These are phyloP conservation scores for Vigna radiata DNA, from an alignment of 306 rosid species.

Conservation along the genomic window DNA sequence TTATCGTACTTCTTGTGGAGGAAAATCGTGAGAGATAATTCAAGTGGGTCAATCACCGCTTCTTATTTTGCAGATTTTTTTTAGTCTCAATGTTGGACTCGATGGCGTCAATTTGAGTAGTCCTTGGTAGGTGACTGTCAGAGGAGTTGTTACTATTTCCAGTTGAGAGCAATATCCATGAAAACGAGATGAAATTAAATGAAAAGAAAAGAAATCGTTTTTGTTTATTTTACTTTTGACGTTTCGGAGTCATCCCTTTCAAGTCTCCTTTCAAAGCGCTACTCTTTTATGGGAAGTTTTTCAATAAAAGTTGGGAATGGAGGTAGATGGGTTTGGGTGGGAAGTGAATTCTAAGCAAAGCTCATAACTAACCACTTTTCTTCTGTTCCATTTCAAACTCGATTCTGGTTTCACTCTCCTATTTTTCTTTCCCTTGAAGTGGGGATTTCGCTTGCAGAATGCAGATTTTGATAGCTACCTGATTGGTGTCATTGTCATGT, in stretches of 20 bases:
- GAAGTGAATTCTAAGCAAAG: slow-evolving; percentile 75
- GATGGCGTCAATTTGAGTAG: slow-evolving; percentile 58
- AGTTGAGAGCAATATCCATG: slow-evolving; percentile 47
- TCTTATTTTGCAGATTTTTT: slow-evolving; percentile 20
- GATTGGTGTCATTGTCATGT: slow-evolving; percentile 20
- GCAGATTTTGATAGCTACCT: slow-evolving; percentile 32
- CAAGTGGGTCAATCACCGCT: slow-evolving; percentile 47
- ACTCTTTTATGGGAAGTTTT: slow-evolving; percentile 44
- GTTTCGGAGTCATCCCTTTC: slow-evolving; percentile 39
- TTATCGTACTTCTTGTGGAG: not conserved
- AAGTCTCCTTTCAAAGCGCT: slow-evolving; percentile 42
- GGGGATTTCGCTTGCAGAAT: slow-evolving; percentile 31
- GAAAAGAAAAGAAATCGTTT: not conserved
- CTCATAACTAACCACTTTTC: slow-evolving; percentile 46
- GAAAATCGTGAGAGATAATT: slow-evolving; percentile 22
- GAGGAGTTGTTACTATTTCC: slow-evolving; percentile 54
- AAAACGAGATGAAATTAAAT: not conserved
- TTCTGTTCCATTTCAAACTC: not conserved
- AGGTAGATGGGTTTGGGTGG: slow-evolving; percentile 51
- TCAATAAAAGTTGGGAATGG: slow-evolving; percentile 39
- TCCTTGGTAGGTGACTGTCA: slow-evolving; percentile 56
- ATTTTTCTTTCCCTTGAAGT: not conserved
- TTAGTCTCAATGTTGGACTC: not conserved
- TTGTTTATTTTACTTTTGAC: not conserved
- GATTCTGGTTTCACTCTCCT: slow-evolving; percentile 13